Percentiles rank a stretch among this genome's conserved stretches.
phyloP scores from a whole-genome alignment of 768 basidiomycete species.

The Tephrocybe sp. region DNA sequence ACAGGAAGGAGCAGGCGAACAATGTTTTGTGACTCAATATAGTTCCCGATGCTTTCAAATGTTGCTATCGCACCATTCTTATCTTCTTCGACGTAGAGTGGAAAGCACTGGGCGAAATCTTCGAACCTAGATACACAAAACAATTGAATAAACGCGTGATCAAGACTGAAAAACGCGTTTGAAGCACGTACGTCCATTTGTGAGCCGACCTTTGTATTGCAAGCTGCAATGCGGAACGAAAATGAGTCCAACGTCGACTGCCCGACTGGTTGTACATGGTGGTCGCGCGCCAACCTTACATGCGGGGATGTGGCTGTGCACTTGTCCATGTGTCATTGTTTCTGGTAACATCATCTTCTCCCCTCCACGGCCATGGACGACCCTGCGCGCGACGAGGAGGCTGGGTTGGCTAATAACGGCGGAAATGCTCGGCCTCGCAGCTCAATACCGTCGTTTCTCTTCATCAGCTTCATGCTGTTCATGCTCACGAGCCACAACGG shows the following conservation, averaged over 20 bases:
- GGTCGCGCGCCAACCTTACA: too few relatives aligned
- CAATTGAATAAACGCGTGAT: not conserved
- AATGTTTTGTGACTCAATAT: slow-evolving; percentile 64
- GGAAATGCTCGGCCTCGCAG: slow-evolving; percentile 45
- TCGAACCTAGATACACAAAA: slow-evolving; percentile 38
- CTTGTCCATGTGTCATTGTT: slow-evolving; percentile 5
- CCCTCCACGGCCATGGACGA: slow-evolving; percentile 22
- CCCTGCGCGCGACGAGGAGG: slow-evolving; percentile 35
- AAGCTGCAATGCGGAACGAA: slow-evolving; percentile 53
- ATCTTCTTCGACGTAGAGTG: slow-evolving; percentile 63
- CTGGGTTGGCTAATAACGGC: slow-evolving; percentile 28
- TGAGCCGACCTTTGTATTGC: slow-evolving; percentile 53
- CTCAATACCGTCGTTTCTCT: slow-evolving; percentile 70
- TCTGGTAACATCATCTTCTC: slow-evolving; percentile 1
- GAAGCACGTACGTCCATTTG: slow-evolving; percentile 50
- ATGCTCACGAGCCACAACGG: slow-evolving; percentile 75
- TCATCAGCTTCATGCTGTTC: slow-evolving; percentile 72
- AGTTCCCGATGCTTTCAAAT: slow-evolving; percentile 65
- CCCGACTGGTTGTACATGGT: slow-evolving; percentile 45
- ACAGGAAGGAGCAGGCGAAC: slow-evolving; percentile 29
- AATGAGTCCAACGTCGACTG: slow-evolving; percentile 55
- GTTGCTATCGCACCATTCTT: slow-evolving; percentile 58
- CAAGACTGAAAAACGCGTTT: not conserved
- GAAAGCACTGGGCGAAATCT: slow-evolving; percentile 64
- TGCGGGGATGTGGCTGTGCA: slow-evolving; percentile 20